phyloP scores from a whole-genome alignment of 2,329 filamentous ascomycete species.

The Diaporthe vexans region DNA sequence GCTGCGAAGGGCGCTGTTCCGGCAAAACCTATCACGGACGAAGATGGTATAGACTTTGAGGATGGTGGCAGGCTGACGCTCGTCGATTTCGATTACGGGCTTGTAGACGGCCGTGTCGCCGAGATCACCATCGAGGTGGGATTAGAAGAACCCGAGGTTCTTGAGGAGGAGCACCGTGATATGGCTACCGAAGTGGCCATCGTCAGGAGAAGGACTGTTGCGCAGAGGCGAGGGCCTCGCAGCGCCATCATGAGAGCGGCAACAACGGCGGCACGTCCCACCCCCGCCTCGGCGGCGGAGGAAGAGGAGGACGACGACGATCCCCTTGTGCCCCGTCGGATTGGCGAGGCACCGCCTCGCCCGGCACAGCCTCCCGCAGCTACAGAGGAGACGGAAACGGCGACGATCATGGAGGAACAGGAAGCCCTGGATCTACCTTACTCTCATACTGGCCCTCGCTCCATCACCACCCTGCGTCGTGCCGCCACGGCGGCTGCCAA shows the following conservation, averaged over 20 bases:
- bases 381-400: slow-evolving; percentile 59
- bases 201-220: slow-evolving; percentile 80
- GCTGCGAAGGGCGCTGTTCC: slow-evolving; percentile 79
- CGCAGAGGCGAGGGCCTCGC: slow-evolving; percentile 68
- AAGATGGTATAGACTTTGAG: slow-evolving; percentile 79
- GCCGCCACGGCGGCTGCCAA: slow-evolving; percentile 83
- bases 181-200: slow-evolving; percentile 85
- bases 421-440: slow-evolving; percentile 80
- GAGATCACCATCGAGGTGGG: slow-evolving; percentile 82
- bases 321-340: slow-evolving; percentile 65
- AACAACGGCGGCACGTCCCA: slow-evolving; percentile 57
- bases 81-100: slow-evolving; percentile 79
- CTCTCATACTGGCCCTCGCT: slow-evolving; percentile 79
- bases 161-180: slow-evolving; percentile 81
- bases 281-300: slow-evolving; percentile 47
- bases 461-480: slow-evolving; percentile 77
- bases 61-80: slow-evolving; percentile 82
- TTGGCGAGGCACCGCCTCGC: slow-evolving; percentile 53
- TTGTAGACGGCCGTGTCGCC: slow-evolving; percentile 66
- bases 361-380: slow-evolving; percentile 43
- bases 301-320: slow-evolving; percentile 61
- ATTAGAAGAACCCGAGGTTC: slow-evolving; percentile 74
- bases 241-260: slow-evolving; percentile 63
- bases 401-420: slow-evolving; percentile 67
- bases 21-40: slow-evolving; percentile 70